Base-by-base conservation (phyloP, 1,139 yeast species). In the Cylindricascospora bacillispora region DNA sequence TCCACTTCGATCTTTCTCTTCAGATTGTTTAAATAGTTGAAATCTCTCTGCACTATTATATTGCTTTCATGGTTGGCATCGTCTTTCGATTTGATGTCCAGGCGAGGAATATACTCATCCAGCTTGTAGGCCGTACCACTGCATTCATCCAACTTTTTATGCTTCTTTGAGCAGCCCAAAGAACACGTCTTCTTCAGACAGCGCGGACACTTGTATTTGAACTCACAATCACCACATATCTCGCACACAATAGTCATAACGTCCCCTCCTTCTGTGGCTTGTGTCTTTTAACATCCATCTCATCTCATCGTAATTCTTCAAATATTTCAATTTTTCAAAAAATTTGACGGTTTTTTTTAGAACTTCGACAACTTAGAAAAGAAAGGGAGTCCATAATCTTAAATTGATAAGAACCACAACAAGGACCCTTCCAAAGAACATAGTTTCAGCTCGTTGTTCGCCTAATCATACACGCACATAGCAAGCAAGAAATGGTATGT, bases 191-290 rank as follows among this genome's bases (percentile, higher is more conserved):
- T 63, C 11, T 60, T 52, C 6, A 58, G 59, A 49, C 97, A 86
- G 7, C 79, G 76, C 0, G 97, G 95, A 51, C 97, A 86, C n/a
- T 67, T 73, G 51, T 86, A 86, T 47, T 75, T 80, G 35, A 63
- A 54, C 13, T 49, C 53, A 14, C 59, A 52, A 14, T 46, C 44
- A 6, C 60, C 59, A 42, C 89, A 78, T 18, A 74, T 60, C 27
- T 62, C 61, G 45, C 83, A 76, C 22, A 47, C 22, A n/a, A 22
- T 16, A 22, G 10, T 26, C 11, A 6, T 13, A 10, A 19, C 16
- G 5, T 11, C 11, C 5, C 20, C 15, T 17, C n/a, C 10, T 15
- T n/a, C 17, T 13, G 12, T 15, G n/a, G 9, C 5, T 15, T 15
- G n/a, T n/a, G n/a, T n/a, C n/a, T n/a, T n/a, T n/a, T n/a, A n/a